phyloP scores from a whole-genome alignment of 2,329 filamentous ascomycete genomes.

The Biscogniauxia sp. region DNA sequence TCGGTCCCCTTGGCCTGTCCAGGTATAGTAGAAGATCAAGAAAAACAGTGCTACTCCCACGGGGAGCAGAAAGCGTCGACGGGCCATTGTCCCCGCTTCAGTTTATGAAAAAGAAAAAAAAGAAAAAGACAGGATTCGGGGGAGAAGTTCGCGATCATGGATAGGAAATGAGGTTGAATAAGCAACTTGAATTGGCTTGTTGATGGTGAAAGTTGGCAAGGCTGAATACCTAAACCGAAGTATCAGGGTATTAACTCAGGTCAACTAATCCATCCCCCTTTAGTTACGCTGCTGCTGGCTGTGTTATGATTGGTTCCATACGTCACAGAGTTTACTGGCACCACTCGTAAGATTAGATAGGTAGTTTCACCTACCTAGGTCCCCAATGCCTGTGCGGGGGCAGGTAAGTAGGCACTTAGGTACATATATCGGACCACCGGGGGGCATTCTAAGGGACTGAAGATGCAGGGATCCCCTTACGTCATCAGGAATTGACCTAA shows the following conservation, averaged over 20 bases:
- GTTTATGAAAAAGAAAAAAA: background rate
- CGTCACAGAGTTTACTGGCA: background rate
- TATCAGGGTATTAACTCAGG: too few species aligned
- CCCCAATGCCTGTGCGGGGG: too few species aligned
- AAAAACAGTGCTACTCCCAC: constrained; percentile 8
- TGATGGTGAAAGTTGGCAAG: background rate
- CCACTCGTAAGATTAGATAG: background rate
- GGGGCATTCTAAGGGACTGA: too few species aligned
- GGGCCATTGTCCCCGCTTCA: constrained; percentile 6
- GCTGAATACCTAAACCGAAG: too few species aligned
- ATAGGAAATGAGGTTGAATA: background rate
- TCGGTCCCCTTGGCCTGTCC: background rate
- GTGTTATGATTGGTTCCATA: background rate
- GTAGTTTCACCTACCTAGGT: background rate
- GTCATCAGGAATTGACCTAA: background rate
- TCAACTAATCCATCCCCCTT: too few species aligned
- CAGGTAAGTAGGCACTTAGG: too few species aligned
- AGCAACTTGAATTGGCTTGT: background rate
- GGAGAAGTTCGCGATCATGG: background rate
- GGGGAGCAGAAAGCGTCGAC: constrained; percentile 17
- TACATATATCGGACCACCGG: too few species aligned
- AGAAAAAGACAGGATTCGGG: background rate
- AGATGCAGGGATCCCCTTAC: background rate
- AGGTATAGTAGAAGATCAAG: constrained; percentile 17
- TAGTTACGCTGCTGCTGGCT: background rate